Base-by-base conservation (phyloP, 164 flowering plant species). In the Houttuynia cordata region DNA sequence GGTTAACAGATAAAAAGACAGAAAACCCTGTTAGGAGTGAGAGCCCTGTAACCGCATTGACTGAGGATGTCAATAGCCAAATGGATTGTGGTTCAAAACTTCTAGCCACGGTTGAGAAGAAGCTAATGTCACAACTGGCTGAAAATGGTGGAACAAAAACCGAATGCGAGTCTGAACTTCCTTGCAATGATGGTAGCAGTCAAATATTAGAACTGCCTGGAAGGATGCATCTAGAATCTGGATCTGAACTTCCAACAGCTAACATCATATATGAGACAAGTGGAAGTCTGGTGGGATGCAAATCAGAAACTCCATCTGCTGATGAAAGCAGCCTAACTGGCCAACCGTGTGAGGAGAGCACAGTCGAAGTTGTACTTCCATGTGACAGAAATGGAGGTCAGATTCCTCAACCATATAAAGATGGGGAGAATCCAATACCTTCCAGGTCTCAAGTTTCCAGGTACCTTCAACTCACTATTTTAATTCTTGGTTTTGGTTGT, bases 1-100 rank as follows among this genome's bases (percentile, higher is more conserved):
- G 65, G 18, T 76, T 62, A 73, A 68, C 63, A 41, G 39, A 64
- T 65, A 68, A 53, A 58, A 73, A 71, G 45, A 68, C 50, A 30
- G 70, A 51, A 63, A 54, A 64, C 58, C 30, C 68, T 24, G 34
- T 21, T 12, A 59, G 59, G 58, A 64, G 67, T 54, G 18, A 18
- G 34, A 10, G 17, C 21, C 55, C 10, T 23, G 19, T 30, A 2
- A 13, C 34, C 15, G 17, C 10, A 34, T 30, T 54, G 57, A 20
- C 57, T 10, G 30, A 54, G 34, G 30, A 54, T 54, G 7, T 8
- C 17, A 30, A 54, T 54, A 24, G 24, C 24, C 57, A 24, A 24
- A 7, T 23, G 30, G 57, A 24, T 23, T 21, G 37, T 54, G 57
- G 30, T 54, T 34, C 34, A 23, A 34, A 54, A 52, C 55, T 23